Percentiles rank a stretch among this genome's conserved stretches.
Conservation (phyloP, 2,329 filamentous ascomycete genomes). For the Apiospora phragmitis region DNA sequence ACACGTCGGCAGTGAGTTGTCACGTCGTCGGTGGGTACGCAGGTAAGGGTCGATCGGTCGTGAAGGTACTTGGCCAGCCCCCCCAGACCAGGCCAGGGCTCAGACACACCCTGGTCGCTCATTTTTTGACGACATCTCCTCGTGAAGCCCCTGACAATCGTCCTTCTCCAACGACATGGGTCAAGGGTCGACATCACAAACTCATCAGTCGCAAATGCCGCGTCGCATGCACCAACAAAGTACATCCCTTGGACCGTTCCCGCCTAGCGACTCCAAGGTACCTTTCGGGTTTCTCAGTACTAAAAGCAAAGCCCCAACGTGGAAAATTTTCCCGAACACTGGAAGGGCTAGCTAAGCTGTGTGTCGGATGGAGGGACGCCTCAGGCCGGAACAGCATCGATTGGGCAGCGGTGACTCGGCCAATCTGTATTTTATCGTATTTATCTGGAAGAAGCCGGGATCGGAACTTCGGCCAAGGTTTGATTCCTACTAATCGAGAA, state of each 20-base stretch:
- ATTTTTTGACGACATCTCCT: conserved; percentile 24
- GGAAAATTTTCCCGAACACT: conserved; percentile 18
- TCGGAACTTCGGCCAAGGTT: neutral
- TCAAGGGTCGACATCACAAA: conserved; percentile 35
- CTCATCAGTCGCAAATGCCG: conserved; percentile 10
- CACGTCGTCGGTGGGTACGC: neutral
- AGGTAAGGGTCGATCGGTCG: neutral
- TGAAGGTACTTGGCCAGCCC: conserved; percentile 19
- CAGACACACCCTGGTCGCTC: conserved; percentile 25
- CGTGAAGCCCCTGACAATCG: conserved; percentile 11
- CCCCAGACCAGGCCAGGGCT: conserved; percentile 26
- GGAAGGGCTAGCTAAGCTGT: conserved; percentile 11
- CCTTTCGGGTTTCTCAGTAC: conserved; percentile 7
- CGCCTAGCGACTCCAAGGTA: conserved; percentile 12
- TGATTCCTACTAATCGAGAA: neutral
- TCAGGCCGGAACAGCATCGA: conserved; percentile 15
- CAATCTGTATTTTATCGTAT: neutral
- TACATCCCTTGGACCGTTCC: conserved; percentile 20
- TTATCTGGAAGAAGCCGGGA: neutral
- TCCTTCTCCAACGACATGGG: conserved; percentile 38
- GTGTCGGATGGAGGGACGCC: neutral
- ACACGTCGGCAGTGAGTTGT: conserved; percentile 8
- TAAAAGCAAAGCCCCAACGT: neutral
- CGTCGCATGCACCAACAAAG: conserved; percentile 2
- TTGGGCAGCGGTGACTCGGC: conserved; percentile 18